These are phyloP conservation scores for Anthostomella pinea DNA, from an alignment of 2,329 filamentous ascomycete genomes.

Conservation along the genomic window DNA sequence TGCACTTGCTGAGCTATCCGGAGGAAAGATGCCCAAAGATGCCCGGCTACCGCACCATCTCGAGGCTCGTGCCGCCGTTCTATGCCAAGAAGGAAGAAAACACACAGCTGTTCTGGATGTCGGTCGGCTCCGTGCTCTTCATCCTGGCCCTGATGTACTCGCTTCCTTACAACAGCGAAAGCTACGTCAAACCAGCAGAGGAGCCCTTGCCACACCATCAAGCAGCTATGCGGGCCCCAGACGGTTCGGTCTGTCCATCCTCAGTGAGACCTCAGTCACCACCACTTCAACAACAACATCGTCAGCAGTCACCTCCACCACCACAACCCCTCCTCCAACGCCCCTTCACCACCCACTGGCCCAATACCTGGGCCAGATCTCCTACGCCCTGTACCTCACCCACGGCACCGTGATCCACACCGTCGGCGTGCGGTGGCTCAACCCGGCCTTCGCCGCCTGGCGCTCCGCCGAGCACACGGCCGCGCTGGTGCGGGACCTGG, in stretches of 20 bases:
- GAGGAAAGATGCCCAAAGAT: conserved; percentile 4
- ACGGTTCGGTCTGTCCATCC: background rate
- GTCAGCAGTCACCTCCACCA: background rate
- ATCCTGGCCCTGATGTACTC: conserved; percentile 21
- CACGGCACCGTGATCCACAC: conserved; percentile 13
- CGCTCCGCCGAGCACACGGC: background rate
- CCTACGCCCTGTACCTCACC: conserved; percentile 22
- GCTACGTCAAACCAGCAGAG: background rate
- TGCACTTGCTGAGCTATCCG: conserved; percentile 12
- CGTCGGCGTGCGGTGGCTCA: conserved; percentile 3
- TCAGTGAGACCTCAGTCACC: background rate
- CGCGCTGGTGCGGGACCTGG: background rate
- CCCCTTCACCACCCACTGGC: conserved; percentile 19
- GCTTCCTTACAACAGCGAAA: no score
- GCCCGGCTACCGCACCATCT: conserved; percentile 5
- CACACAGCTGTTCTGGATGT: conserved; percentile 7
- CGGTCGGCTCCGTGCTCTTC: conserved; percentile 12
- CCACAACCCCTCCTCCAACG: conserved; percentile 13
- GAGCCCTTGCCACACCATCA: background rate
- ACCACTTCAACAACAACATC: background rate
- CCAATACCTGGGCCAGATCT: conserved; percentile 23
- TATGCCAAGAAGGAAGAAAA: conserved; percentile 1
- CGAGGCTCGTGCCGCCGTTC: conserved; percentile 1
- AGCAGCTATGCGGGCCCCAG: background rate
- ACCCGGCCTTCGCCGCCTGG: background rate